phyloP scores from a whole-genome alignment of 163 green algal species.

The Scenedesmus sp. region DNA sequence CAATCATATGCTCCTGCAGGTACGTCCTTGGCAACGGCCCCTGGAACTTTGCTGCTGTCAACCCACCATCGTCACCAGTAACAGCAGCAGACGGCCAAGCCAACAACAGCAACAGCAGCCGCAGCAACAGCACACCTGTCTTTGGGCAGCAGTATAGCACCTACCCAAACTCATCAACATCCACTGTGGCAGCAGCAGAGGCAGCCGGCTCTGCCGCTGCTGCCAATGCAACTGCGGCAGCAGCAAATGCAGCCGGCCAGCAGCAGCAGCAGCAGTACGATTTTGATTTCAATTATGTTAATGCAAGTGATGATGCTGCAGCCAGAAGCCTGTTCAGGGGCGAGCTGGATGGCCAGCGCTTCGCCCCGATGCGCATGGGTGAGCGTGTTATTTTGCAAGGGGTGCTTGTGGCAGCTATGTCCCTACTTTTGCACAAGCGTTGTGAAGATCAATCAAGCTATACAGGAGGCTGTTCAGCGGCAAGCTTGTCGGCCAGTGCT shows the following conservation, averaged over 20 bases:
- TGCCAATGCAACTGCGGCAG: not conserved
- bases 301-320: not conserved
- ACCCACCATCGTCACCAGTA: not conserved
- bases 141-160: conserved; percentile 30
- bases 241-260: not conserved
- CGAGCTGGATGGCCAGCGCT: conserved; percentile 25
- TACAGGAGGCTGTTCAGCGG: too few species aligned
- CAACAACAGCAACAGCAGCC: not conserved
- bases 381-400: not conserved
- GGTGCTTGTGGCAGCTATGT: too few species aligned
- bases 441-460: too few species aligned
- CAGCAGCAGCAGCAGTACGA: conserved; percentile 11
- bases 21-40: conserved; percentile 45
- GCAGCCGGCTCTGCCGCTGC: conserved; percentile 10
- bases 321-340: conserved; percentile 38
- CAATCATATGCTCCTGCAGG: not conserved
- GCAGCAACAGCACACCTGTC: not conserved
- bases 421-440: too few species aligned
- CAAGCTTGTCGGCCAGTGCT: too few species aligned
- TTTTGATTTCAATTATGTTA: not conserved
- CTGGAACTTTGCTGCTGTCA: conserved; percentile 36
- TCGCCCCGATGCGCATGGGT: conserved; percentile 34
- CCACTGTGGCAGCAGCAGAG: not conserved
- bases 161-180: conserved; percentile 21
- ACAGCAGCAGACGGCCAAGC: not conserved